Conservation (phyloP, 2,329 filamentous ascomycete species). For the Cladosporium cucumerinum region DNA sequence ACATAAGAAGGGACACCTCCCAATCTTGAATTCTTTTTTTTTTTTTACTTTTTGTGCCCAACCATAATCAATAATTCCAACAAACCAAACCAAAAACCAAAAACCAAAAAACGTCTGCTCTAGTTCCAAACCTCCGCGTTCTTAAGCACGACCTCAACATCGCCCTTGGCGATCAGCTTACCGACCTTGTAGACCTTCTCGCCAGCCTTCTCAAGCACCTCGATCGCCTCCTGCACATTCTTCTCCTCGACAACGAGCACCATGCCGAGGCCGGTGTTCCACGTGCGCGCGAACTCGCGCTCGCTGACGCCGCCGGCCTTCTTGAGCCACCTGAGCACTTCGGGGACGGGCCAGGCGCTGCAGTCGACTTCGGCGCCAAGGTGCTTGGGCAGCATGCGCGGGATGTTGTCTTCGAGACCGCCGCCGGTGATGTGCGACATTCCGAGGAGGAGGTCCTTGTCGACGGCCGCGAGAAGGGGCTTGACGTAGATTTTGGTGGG, state of each 20-base stretch:
- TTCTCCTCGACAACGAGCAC: conserved; percentile 71
- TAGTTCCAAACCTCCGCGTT: conserved; percentile 53
- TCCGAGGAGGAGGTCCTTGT: conserved; percentile 71
- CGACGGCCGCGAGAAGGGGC: conserved; percentile 56
- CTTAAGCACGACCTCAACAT: conserved; percentile 60
- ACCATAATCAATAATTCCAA: not conserved
- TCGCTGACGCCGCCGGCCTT: conserved; percentile 65
- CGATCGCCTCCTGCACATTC: conserved; percentile 59
- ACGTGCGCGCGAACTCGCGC: conserved; percentile 82
- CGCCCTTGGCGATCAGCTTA: conserved; percentile 58
- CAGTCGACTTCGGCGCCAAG: conserved; percentile 81
- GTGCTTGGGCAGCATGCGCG: conserved; percentile 78
- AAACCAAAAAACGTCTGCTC: not conserved
- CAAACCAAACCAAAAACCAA: not conserved
- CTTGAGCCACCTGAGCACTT: conserved; percentile 86
- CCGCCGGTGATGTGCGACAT: conserved; percentile 97
- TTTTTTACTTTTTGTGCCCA: not conserved
- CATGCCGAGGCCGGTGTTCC: conserved; percentile 96
- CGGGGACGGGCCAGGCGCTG: conserved; percentile 68
- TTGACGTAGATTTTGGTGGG: conserved; percentile 95
- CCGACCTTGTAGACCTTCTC: conserved; percentile 79
- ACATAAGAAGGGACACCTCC: not conserved
- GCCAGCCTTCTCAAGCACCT: conserved; percentile 61
- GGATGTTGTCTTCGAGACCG: conserved; percentile 88
- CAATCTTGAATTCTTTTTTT: not conserved